These are phyloP conservation scores for Mortierella sp. DNA, from an alignment of 371 early-diverging fungal species.

Conservation along the genomic window DNA sequence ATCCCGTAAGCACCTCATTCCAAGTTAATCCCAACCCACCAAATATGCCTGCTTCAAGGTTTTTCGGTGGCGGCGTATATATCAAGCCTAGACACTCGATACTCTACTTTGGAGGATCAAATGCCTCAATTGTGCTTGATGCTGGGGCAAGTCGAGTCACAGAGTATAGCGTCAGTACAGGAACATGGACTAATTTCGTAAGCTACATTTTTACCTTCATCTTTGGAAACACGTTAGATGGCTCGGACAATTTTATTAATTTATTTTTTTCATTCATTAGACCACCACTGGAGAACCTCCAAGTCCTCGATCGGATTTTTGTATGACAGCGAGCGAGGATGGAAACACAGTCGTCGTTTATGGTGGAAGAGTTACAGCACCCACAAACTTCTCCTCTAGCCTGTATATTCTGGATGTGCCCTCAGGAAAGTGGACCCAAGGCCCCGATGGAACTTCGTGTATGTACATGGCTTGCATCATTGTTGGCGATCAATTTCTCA, in stretches of 20 bases:
- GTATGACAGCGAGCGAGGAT: conserved; percentile 40
- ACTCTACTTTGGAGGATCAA: conserved; percentile 35
- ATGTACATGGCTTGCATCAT: conserved; percentile 32
- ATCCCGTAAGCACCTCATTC: not conserved
- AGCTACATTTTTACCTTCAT: not conserved
- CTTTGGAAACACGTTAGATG: not conserved
- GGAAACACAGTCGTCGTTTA: conserved; percentile 39
- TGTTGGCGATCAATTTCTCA: conserved; percentile 29
- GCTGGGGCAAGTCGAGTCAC: conserved; percentile 17
- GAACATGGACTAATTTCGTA: conserved; percentile 36
- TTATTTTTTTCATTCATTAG: conserved; percentile 1
- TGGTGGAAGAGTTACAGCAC: conserved; percentile 26
- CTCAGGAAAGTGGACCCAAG: conserved; percentile 25
- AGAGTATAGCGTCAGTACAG: conserved; percentile 17
- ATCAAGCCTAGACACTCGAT: conserved; percentile 17
- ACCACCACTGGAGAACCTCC: conserved; percentile 29
- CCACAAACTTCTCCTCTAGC: conserved; percentile 14
- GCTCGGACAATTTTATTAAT: not conserved
- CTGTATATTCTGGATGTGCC: conserved; percentile 23
- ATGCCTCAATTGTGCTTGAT: conserved; percentile 15
- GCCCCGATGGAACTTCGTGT: conserved; percentile 18
- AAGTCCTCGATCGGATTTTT: conserved; percentile 27
- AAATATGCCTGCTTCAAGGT: conserved; percentile 8
- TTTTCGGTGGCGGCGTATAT: conserved; percentile 22
- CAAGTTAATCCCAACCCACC: conserved; percentile 3